phyloP scores from a whole-genome alignment of 345 rosid genomes.

The Syzygium aromaticum region DNA sequence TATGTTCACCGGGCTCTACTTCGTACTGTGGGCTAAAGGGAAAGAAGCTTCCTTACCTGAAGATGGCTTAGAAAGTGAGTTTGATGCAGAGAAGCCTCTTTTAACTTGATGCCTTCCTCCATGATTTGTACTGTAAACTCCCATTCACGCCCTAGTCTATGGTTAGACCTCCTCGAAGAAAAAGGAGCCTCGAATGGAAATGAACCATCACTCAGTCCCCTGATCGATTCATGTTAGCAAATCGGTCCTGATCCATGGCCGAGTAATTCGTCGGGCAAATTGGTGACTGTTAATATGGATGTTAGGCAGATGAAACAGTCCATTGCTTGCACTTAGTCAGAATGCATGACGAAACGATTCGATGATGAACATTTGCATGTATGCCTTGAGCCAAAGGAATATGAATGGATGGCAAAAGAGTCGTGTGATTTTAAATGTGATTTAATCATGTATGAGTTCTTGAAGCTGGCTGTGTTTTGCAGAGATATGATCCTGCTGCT shows the following conservation, averaged over 20 bases:
- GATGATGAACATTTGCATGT: neutral
- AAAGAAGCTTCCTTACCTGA: conserved; percentile 38
- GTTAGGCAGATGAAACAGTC: neutral
- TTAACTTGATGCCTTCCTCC: conserved; percentile 22
- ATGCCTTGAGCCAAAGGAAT: neutral
- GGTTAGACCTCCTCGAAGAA: neutral
- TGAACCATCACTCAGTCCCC: neutral
- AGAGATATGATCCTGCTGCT: neutral
- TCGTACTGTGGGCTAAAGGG: conserved; percentile 90
- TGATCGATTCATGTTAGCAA: neutral
- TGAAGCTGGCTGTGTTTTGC: neutral
- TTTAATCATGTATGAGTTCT: neutral
- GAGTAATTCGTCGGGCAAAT: neutral
- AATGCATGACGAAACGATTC: neutral
- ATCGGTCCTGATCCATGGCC: neutral
- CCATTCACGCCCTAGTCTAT: neutral
- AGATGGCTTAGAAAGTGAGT: conserved; percentile 36
- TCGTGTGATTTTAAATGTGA: neutral
- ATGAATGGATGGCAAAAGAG: neutral
- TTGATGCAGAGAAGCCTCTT: conserved; percentile 62
- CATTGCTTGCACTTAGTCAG: neutral
- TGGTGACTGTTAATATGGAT: neutral
- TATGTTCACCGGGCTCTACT: conserved; percentile 82
- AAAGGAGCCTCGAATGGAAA: neutral
- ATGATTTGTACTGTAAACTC: neutral